Percentiles rank a stretch among this genome's conserved stretches.
These are phyloP conservation scores for Draba incana DNA, from an alignment of 345 rosid species.

Conservation along the genomic window DNA sequence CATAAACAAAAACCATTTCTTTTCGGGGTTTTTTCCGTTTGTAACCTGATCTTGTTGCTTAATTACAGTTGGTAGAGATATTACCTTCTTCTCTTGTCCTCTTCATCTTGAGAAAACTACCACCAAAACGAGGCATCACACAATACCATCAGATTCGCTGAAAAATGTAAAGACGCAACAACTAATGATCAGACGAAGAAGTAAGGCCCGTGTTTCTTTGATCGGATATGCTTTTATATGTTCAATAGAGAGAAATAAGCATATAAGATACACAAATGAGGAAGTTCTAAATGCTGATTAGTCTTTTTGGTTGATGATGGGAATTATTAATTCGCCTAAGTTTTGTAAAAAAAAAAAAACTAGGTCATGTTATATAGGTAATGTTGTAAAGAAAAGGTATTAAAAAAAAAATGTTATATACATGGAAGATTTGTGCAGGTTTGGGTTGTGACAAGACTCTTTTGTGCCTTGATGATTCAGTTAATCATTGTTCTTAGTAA, in stretches of 20 bases:
- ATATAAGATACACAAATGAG: constrained; percentile 12
- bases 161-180: constrained; percentile 30
- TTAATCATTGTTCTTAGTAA: not conserved
- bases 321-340: not conserved
- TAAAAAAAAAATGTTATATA: no score
- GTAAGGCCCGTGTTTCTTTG: constrained; percentile 2
- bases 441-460: not conserved
- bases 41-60: constrained; percentile 21
- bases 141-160: constrained; percentile 83
- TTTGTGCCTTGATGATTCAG: not conserved
- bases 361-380: constrained; percentile 26
- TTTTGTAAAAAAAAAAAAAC: not conserved
- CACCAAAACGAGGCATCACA: constrained; percentile 83
- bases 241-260: constrained; percentile 6
- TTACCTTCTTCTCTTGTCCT: constrained; percentile 84
- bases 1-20: not conserved
- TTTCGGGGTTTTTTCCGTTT: not conserved
- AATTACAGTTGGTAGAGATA: constrained; percentile 82
- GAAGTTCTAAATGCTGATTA: constrained; percentile 22
- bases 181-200: constrained; percentile 9
- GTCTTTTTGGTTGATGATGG: constrained; percentile 28
- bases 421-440: not conserved
- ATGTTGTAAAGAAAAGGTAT: constrained; percentile 28
- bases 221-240: constrained; percentile 20
- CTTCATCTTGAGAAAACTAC: constrained; percentile 88